phyloP scores from a whole-genome alignment of 1,139 yeast genomes.

The Saccharomycopsis hybrid region DNA sequence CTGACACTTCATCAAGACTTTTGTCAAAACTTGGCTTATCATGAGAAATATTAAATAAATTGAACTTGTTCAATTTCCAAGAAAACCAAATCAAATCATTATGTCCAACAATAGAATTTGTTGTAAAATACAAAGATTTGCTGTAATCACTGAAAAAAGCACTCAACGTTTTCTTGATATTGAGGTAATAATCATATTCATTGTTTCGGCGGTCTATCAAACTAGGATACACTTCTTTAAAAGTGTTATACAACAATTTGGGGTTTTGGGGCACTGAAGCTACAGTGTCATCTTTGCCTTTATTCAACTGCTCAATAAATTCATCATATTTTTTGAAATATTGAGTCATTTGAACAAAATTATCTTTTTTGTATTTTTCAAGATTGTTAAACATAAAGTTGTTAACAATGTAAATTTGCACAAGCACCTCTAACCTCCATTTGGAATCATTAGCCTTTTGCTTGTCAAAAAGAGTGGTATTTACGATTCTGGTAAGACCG shows the following conservation, averaged over 20 bases:
- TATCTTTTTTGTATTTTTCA: conserved; percentile 13
- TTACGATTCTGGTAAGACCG: not conserved
- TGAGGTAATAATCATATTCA: conserved; percentile 6
- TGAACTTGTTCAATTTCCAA: conserved; percentile 11
- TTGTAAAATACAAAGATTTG: conserved; percentile 9
- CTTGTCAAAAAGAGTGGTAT: not conserved
- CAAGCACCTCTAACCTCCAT: conserved; percentile 11
- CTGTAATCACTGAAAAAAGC: conserved; percentile 1
- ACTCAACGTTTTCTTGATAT: conserved; percentile 1
- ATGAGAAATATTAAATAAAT: conserved; percentile 6
- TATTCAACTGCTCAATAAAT: conserved; percentile 3
- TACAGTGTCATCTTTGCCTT: no score
- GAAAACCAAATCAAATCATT: conserved; percentile 11
- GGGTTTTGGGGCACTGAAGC: no score
- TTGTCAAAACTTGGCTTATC: not conserved
- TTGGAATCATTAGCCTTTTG: conserved; percentile 8
- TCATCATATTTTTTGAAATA: conserved; percentile 3
- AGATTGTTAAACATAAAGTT: conserved; percentile 9
- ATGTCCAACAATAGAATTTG: not conserved
- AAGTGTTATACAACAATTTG: no score
- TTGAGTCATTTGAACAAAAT: not conserved
- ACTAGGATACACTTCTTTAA: not conserved
- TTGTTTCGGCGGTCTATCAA: not conserved
- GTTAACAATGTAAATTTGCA: conserved; percentile 16
- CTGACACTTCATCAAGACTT: not conserved